Base-by-base conservation (phyloP, 2,329 filamentous ascomycete genomes). In the Cordyceps tenuipes region DNA sequence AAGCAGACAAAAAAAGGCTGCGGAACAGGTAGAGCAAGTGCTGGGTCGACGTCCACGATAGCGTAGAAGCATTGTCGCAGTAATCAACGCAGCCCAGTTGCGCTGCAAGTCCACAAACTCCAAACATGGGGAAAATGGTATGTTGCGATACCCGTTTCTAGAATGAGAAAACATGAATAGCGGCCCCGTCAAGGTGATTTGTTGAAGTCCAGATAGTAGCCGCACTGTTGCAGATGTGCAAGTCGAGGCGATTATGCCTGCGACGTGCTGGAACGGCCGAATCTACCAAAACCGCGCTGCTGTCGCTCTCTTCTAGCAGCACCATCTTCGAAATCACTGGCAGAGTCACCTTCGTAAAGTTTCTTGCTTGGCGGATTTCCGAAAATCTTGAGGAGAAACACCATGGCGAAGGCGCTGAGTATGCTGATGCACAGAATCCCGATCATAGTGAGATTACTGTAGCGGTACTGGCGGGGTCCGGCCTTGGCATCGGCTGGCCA, bases 361-460 rank as follows among this genome's bases (percentile, higher is more conserved):
- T 80, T 82, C 39, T 70, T 72, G 67, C 75, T 80, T 1, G 78
- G 78, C 44, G 77, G 69, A 65, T 83, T 83, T 21, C 82, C 84
- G 61, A 84, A 75, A 34, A 81, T 71, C 69, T 68, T 86, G 46
- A 95, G 73, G 61, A 90, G 72, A 19, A 85, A 67, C 54, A 84
- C 83, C 87, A 94, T 92, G 60, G 79, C 68, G 23, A 86, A 75
- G 48, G 87, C 87, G 66, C 87, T 88, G 4, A 87, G 64, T 55
- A 96, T 92, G 73, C 91, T 96, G 55, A 86, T 76, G 63, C 83
- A 84, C 21, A 96, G 75, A 60, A 96, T 96, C 3, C 87, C 91
- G 61, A 96, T 85, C 91, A 96, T 95, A 66, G 87, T 84, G 65
- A 92, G 76, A 72, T 95, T 96, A 75, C 90, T 95, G 71, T 86